Base-by-base conservation (phyloP, 2,329 filamentous ascomycete genomes). In the Colletotrichum camelliae region DNA sequence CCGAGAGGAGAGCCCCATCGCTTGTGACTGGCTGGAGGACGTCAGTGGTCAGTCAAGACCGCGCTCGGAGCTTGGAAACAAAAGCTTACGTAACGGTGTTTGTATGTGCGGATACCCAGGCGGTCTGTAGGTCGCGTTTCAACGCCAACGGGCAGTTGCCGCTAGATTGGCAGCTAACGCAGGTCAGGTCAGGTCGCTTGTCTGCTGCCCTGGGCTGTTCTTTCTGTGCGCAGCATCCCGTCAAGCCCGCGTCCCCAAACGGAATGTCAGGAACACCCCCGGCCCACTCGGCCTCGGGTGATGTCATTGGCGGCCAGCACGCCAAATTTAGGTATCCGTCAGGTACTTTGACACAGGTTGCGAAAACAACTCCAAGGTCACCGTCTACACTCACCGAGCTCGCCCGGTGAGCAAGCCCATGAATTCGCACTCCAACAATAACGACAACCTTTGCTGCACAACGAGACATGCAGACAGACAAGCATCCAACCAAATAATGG, bases 221-320 rank as follows among this genome's bases (percentile, higher is more conserved):
- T 24, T 24, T 24, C 24, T 24, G 24, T 24, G 24, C 24, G 24
- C 24, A 24, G 24, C 4, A 24, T 24, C 24, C 24, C 24, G 24
- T 24, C 24, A 24, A 24, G 24, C 24, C 24, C 4, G 24, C 24
- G 24, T 24, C 24, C 24, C 24, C 24, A 48, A 29, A 33, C n/a
- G 37, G 37, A 29, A 67, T 43, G 70, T 29, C 64, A 72, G 55
- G 62, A 18, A 68, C 29, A 55, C 55, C 71, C 18, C 43, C 43
- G 57, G 66, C 66, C 66, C 31, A 24, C 31, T 65, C 43, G 66
- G 39, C 43, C 18, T 27, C 33, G 15, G 37, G 58, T 74, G 72
- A 74, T 74, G 72, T 74, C 72, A 74, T 71, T 58, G 43, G 39
- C 31, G 29, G 27, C 64, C 52, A 61, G 52, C 48, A 37, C 64